Percentiles rank a stretch among this genome's conserved stretches.
Conservation (phyloP, 1,284 basidiomycete species). For the Ceratobasidium sp. region DNA sequence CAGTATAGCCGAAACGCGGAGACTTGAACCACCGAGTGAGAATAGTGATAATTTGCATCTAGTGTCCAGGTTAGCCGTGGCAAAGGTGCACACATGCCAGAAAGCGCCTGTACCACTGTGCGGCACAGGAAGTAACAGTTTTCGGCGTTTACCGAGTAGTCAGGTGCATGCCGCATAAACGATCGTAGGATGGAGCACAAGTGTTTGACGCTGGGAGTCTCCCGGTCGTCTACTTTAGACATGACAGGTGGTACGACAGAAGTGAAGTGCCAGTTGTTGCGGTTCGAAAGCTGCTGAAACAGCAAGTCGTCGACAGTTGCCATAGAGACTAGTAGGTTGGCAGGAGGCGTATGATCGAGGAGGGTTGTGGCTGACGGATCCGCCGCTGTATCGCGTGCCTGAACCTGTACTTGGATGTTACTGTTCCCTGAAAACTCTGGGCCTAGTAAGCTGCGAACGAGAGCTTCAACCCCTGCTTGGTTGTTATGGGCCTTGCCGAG, state of each 20-base stretch:
- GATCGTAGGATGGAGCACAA: neutral
- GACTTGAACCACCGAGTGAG: neutral
- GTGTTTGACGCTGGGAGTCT: neutral
- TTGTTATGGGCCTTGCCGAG: neutral
- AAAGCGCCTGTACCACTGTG: neutral
- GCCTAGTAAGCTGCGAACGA: neutral
- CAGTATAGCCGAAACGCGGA: neutral
- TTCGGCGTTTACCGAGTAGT: neutral
- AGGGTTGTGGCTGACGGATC: neutral
- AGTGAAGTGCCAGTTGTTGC: neutral
- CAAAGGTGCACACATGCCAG: neutral
- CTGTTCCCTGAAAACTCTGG: neutral
- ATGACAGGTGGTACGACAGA: neutral
- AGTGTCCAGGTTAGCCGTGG: slow-evolving; percentile 13
- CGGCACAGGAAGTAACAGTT: slow-evolving; percentile 24
- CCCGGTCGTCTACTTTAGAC: neutral
- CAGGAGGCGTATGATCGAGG: neutral
- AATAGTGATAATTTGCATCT: neutral
- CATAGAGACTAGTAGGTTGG: neutral
- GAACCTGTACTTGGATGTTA: neutral
- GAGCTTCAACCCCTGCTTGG: neutral
- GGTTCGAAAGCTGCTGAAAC: neutral
- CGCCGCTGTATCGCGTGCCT: neutral
- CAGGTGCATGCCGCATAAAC: neutral
- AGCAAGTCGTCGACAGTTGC: neutral